Percentiles rank a stretch among this genome's conserved stretches.
Evolutionary conservation across 805 yeast genomes (phyloP).

Genomic region (Candida mattraensis): DNA sequence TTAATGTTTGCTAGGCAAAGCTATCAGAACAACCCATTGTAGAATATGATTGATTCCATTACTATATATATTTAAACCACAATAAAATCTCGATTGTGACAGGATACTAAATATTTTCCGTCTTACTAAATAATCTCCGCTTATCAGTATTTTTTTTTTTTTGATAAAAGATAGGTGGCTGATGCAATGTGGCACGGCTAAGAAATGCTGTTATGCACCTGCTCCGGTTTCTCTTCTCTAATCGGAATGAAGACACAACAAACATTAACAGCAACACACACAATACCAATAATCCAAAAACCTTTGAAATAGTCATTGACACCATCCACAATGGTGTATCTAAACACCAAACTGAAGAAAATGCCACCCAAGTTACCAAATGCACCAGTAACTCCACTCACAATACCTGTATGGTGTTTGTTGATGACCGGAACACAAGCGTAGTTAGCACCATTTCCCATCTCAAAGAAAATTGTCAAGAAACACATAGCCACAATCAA

Average conservation of each 20-base stretch:
- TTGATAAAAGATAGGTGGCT: not conserved
- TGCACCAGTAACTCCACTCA: slow-evolving; percentile 38
- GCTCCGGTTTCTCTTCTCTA: slow-evolving; percentile 26
- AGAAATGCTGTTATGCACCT: not conserved
- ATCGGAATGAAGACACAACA: slow-evolving; percentile 26
- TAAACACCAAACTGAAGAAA: slow-evolving; percentile 36
- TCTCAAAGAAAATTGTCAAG: slow-evolving; percentile 37
- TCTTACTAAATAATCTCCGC: slow-evolving; percentile 7
- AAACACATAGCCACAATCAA: slow-evolving; percentile 33
- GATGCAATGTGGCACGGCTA: not conserved
- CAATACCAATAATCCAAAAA: slow-evolving; percentile 36
- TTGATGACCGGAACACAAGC: slow-evolving; percentile 37
- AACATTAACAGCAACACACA: slow-evolving; percentile 27
- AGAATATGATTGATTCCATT: not conserved
- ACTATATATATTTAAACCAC: not conserved
- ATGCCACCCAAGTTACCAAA: slow-evolving; percentile 39
- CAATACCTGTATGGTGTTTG: slow-evolving; percentile 36
- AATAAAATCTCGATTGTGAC: not conserved
- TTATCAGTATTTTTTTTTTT: slow-evolving; percentile 1
- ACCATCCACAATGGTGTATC: slow-evolving; percentile 30
- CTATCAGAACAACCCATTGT: slow-evolving; percentile 1
- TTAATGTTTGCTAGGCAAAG: too few relatives aligned
- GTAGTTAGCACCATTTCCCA: slow-evolving; percentile 40
- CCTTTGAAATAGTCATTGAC: slow-evolving; percentile 29
- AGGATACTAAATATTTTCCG: slow-evolving; percentile 2